phyloP scores from a whole-genome alignment of 306 rosid species.

The Castanea sativa region DNA sequence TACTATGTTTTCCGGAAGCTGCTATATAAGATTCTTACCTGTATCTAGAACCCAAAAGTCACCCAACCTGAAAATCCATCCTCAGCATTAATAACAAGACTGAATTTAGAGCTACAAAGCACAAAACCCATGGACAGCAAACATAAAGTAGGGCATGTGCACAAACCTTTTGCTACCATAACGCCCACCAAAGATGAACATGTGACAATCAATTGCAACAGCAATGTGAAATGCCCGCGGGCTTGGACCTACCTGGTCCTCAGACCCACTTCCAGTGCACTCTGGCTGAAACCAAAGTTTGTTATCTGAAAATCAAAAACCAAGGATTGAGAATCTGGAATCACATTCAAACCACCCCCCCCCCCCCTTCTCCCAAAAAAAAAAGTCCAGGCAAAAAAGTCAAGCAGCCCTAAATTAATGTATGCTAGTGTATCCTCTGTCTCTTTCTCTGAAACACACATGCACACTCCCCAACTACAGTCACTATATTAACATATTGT shows the following conservation, averaged over 20 bases:
- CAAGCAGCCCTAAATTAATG: background rate
- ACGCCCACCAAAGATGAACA: slow-evolving; percentile 98
- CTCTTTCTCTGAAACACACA: background rate
- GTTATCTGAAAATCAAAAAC: slow-evolving; percentile 51
- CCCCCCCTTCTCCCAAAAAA: no score
- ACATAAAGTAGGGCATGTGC: background rate
- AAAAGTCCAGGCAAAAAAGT: background rate
- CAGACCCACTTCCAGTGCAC: slow-evolving; percentile 82
- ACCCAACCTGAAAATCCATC: slow-evolving; percentile 72
- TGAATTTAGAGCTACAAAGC: background rate
- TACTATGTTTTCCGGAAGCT: slow-evolving; percentile 4
- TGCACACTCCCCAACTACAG: background rate
- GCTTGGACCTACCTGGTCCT: slow-evolving; percentile 80
- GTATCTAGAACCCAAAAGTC: slow-evolving; percentile 99
- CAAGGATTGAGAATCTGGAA: slow-evolving; percentile 7
- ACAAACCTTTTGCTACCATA: slow-evolving; percentile 70
- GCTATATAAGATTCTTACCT: slow-evolving; percentile 40
- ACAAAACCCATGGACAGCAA: slow-evolving; percentile 2
- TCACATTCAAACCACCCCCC: background rate
- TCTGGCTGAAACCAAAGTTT: slow-evolving; percentile 86
- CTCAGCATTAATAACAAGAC: slow-evolving; percentile 10
- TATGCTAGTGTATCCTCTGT: no score
- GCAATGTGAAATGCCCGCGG: slow-evolving; percentile 94
- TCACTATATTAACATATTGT: background rate
- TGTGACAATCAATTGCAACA: slow-evolving; percentile 87